Percentiles rank a stretch among this genome's conserved stretches.
phyloP scores from a whole-genome alignment of 495 filamentous ascomycete species.

The Xylaria longipes region DNA sequence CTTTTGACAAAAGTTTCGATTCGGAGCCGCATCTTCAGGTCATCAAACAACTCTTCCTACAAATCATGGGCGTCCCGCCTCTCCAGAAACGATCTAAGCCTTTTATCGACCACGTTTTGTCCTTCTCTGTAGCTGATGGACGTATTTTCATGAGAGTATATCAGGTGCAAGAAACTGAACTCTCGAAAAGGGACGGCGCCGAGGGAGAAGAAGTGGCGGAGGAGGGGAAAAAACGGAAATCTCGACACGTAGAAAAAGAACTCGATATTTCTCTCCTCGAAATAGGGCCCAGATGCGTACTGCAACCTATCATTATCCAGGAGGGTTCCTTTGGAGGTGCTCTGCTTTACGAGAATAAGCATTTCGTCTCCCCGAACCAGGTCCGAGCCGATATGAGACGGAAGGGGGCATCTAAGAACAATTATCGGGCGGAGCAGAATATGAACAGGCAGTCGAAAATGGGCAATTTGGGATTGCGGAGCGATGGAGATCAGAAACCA shows the following conservation, averaged over 20 bases:
- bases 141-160: slow-evolving; percentile 98
- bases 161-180: slow-evolving; percentile 85
- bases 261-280: slow-evolving; percentile 86
- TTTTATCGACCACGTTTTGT: slow-evolving; percentile 94
- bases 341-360: slow-evolving; percentile 98
- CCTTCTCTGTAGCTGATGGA: slow-evolving; percentile 88
- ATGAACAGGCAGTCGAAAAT: slow-evolving; percentile 76
- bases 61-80: slow-evolving; percentile 93
- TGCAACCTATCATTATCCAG: slow-evolving; percentile 94
- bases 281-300: slow-evolving; percentile 92
- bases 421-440: slow-evolving; percentile 71
- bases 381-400: slow-evolving; percentile 79
- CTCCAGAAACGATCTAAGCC: slow-evolving; percentile 88
- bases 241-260: slow-evolving; percentile 57
- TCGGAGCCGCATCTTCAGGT: slow-evolving; percentile 71
- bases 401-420: slow-evolving; percentile 76
- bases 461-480: slow-evolving; percentile 74
- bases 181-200: slow-evolving; percentile 37
- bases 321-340: slow-evolving; percentile 96
- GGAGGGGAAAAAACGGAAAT: slow-evolving; percentile 32
- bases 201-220: slow-evolving; percentile 39
- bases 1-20: slow-evolving; percentile 88
- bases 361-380: slow-evolving; percentile 96
- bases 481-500: slow-evolving; percentile 62
- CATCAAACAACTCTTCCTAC: slow-evolving; percentile 85